Base-by-base conservation (phyloP, 352 stramenopile species). In the Thraustotheca clavata region DNA sequence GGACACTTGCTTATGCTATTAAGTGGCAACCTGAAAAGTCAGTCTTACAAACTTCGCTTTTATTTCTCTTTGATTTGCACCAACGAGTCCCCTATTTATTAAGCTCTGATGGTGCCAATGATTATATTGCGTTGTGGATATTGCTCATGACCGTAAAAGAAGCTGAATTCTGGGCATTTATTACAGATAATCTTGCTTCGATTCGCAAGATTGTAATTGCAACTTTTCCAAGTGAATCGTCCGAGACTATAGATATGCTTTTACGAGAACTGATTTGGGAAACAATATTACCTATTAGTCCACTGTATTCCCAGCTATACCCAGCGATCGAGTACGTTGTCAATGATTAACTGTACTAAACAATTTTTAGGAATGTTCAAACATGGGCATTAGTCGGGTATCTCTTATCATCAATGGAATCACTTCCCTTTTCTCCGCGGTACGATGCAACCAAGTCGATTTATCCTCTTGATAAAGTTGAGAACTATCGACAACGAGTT, bases 201-300 rank as follows among this genome's bases (percentile, higher is more conserved):
- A 9, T 49, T 40, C 14, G 57, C 57, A 50, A 65, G 34, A 20
- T 41, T 46, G 22, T 38, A 24, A 31, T 18, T 20, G 11, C 43
- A 9, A 52, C 43, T 2, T 52, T 52, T 7, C 9, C n/a, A 14
- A 11, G 24, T 1, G 43, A 52, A 31, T 9, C 43, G 9, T 24
- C 43, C 2, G n/a, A 14, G 2, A 24, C 9, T 2, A 9, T 65
- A 20, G 57, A 65, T 32, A 65, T 65, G 57, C 11, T 65, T 0
- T 32, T 65, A 5, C 57, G 57, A 7, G 57, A 65, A 27, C 22
- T 34, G 18, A 38, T 65, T 9, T 65, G 57, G 57, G 57, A 65
- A 29, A 33, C 41, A 9, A 24, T 54, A 12, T 33, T 54, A 20
- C 34, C 35, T 20, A n/a, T 65, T 12, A n/a, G 41, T 9, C 38